Evolutionary conservation across 352 stramenopile genomes (phyloP).

Genomic region (Phytopythium delawarense): DNA sequence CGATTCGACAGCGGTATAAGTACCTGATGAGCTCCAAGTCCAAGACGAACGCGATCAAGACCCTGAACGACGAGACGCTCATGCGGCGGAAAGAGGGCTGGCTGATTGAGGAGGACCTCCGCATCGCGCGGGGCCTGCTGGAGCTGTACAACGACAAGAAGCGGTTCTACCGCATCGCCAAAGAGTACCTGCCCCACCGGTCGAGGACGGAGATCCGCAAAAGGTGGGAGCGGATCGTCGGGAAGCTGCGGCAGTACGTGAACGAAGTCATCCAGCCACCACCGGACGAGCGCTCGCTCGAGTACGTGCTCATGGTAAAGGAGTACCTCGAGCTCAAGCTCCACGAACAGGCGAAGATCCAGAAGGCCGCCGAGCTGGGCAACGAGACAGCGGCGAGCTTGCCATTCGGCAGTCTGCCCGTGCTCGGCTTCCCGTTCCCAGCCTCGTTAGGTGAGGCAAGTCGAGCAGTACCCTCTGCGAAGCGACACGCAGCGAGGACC

Average conservation of each 20-base stretch:
- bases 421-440: neutral
- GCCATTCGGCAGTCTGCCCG: neutral
- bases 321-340: constrained; percentile 50
- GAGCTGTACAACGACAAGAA: constrained; percentile 61
- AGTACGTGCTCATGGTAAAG: constrained; percentile 50
- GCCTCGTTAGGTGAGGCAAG: neutral
- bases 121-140: constrained; percentile 62
- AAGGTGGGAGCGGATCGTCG: constrained; percentile 43
- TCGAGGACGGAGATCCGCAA: constrained; percentile 62
- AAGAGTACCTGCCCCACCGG: constrained; percentile 64
- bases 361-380: neutral
- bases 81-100: constrained; percentile 39
- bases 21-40: constrained; percentile 66
- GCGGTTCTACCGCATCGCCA: constrained; percentile 52
- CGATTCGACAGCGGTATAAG: constrained; percentile 61
- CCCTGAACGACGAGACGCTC: constrained; percentile 38
- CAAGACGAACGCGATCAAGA: constrained; percentile 54
- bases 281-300: constrained; percentile 34
- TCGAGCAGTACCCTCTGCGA: neutral
- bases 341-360: constrained; percentile 20
- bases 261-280: constrained; percentile 15
- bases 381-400: neutral
- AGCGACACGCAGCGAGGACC: neutral
- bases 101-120: constrained; percentile 79
- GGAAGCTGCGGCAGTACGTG: constrained; percentile 30